Conservation (phyloP, 257 asterid genomes). For the Forsythia viridissima region DNA sequence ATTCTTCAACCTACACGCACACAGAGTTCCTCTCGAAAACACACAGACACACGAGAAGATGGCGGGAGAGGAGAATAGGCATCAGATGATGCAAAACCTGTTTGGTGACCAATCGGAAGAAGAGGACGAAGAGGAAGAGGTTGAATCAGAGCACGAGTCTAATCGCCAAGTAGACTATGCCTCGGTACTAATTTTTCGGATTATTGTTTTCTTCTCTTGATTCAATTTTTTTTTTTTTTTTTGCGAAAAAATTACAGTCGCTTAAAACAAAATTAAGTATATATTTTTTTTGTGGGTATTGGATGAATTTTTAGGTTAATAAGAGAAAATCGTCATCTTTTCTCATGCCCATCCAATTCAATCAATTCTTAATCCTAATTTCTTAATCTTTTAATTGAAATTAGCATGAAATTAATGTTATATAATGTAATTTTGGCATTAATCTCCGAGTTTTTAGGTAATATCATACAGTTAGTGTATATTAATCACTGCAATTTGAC, state of each 20-base stretch:
- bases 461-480: not conserved
- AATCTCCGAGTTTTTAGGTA: not conserved
- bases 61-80: constrained; percentile 98
- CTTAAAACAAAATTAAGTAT: not conserved
- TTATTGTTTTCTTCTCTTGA: not conserved
- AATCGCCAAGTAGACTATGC: constrained; percentile 83
- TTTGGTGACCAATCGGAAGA: constrained; percentile 98
- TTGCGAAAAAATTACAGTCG: not conserved
- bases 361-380: not conserved
- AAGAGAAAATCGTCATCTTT: not conserved
- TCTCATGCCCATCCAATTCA: not conserved
- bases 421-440: not conserved
- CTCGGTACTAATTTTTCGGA: constrained; percentile 45
- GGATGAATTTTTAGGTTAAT: not conserved
- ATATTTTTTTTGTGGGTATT: not conserved
- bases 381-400: not conserved
- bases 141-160: constrained; percentile 94
- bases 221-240: too few species aligned
- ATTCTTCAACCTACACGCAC: not conserved
- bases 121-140: constrained; percentile 90
- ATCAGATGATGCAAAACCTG: constrained; percentile 98
- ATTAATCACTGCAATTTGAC: not conserved
- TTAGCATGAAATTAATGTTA: not conserved
- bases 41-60: constrained; percentile 30
- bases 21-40: not conserved